Percentiles rank a stretch among this genome's conserved stretches.
phyloP scores from a whole-genome alignment of 164 flowering plant species.

The Warburgia ugandensis region DNA sequence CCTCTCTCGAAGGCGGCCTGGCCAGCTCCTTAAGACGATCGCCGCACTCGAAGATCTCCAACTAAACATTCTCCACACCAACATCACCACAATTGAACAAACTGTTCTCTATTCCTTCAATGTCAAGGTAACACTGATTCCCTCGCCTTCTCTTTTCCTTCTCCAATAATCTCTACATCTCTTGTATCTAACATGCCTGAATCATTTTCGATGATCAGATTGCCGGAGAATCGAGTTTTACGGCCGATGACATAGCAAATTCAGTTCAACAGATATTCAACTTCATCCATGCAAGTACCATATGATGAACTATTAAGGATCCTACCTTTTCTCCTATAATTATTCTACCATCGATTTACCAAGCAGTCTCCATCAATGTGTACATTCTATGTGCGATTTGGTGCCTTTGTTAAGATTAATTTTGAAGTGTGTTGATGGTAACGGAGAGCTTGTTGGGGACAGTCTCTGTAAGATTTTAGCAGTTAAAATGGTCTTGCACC shows the following conservation, averaged over 20 bases:
- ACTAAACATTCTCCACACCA: conserved; percentile 78
- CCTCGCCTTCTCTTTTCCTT: neutral
- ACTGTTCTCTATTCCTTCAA: conserved; percentile 95
- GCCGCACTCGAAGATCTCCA: conserved; percentile 85
- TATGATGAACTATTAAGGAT: no score
- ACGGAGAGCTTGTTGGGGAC: neutral
- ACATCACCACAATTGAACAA: conserved; percentile 92
- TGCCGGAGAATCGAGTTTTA: conserved; percentile 49
- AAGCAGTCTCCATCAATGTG: no score
- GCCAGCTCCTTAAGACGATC: conserved; percentile 74
- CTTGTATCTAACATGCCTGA: no score
- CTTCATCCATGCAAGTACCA: conserved; percentile 74
- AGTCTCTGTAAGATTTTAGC: neutral
- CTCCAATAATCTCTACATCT: neutral
- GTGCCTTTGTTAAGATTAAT: neutral
- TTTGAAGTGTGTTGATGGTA: no score
- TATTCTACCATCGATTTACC: no score
- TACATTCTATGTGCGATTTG: neutral
- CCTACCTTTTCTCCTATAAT: no score
- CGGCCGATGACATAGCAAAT: conserved; percentile 82
- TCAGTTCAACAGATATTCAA: conserved; percentile 85
- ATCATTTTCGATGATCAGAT: conserved; percentile 36
- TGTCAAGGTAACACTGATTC: conserved; percentile 55
- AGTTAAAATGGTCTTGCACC: neutral
- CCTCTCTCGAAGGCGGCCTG: conserved; percentile 72